phyloP scores from a whole-genome alignment of 331 rosid species.

The Telfairia occidentalis region DNA sequence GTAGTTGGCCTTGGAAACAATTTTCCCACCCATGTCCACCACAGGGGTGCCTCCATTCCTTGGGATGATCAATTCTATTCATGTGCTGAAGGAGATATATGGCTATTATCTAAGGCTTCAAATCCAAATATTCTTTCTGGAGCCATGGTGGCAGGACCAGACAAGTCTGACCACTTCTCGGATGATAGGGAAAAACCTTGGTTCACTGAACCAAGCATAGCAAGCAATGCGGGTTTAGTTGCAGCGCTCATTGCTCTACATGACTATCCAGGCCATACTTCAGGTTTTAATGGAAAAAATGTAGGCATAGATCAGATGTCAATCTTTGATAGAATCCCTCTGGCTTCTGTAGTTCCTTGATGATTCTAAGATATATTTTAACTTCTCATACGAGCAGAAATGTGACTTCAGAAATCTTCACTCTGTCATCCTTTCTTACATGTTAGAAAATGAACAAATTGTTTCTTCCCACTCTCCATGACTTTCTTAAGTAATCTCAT shows the following conservation, averaged over 20 bases:
- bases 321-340: slow-evolving; percentile 21
- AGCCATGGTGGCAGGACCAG: slow-evolving; percentile 82
- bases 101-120: slow-evolving; percentile 37
- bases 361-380: neutral
- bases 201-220: slow-evolving; percentile 62
- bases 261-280: slow-evolving; percentile 27
- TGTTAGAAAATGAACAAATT: neutral
- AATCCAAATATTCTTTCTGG: slow-evolving; percentile 57
- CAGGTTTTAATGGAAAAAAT: slow-evolving; percentile 19
- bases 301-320: slow-evolving; percentile 47
- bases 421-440: neutral
- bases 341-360: slow-evolving; percentile 1
- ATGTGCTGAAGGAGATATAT: slow-evolving; percentile 41
- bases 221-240: slow-evolving; percentile 79
- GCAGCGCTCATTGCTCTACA: slow-evolving; percentile 73
- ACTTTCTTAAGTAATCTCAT: neutral
- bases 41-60: slow-evolving; percentile 68
- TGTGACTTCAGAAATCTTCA: neutral
- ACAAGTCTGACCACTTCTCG: slow-evolving; percentile 32
- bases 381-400: neutral
- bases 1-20: slow-evolving; percentile 54
- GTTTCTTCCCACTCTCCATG: neutral
- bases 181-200: slow-evolving; percentile 43
- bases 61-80: slow-evolving; percentile 34
- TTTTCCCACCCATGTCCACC: slow-evolving; percentile 61